Percentiles rank a stretch among this genome's conserved stretches.
Conservation (phyloP, 176 grass and related monocot genomes). For the Tillandsia leiboldiana region DNA sequence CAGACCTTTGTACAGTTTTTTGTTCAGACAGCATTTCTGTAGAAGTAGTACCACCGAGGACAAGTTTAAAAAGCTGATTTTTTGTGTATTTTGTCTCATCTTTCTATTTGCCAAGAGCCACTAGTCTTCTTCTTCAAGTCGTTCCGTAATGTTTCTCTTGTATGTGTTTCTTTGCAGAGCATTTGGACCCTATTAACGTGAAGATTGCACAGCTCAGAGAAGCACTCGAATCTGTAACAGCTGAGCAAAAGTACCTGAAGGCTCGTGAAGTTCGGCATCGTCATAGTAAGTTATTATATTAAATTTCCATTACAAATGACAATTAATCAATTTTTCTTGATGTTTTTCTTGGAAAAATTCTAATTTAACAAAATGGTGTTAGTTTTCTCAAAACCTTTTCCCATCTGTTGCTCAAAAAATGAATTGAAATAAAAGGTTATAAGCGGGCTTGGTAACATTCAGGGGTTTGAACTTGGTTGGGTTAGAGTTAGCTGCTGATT, state of each 20-base stretch:
- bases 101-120: background rate
- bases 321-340: background rate
- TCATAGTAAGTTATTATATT: conserved; percentile 59
- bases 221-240: conserved; percentile 84
- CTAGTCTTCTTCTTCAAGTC: background rate
- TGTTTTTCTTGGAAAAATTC: background rate
- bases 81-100: background rate
- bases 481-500: too few species aligned
- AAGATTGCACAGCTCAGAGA: conserved; percentile 92
- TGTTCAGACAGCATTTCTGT: too few species aligned
- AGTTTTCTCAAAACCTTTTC: background rate
- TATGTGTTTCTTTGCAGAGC: conserved; percentile 42
- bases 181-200: conserved; percentile 91
- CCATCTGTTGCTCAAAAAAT: background rate
- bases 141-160: conserved; percentile 11
- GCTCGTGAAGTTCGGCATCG: conserved; percentile 78
- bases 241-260: conserved; percentile 94
- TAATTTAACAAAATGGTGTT: background rate
- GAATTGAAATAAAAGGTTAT: too few species aligned
- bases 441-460: too few species aligned
- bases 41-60: too few species aligned
- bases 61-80: background rate
- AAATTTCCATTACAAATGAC: background rate
- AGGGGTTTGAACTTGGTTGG: too few species aligned
- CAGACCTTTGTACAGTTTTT: too few species aligned